Evolutionary conservation across 106 monocot genomes (phyloP).

Genomic region (Dendrobium nobile): DNA sequence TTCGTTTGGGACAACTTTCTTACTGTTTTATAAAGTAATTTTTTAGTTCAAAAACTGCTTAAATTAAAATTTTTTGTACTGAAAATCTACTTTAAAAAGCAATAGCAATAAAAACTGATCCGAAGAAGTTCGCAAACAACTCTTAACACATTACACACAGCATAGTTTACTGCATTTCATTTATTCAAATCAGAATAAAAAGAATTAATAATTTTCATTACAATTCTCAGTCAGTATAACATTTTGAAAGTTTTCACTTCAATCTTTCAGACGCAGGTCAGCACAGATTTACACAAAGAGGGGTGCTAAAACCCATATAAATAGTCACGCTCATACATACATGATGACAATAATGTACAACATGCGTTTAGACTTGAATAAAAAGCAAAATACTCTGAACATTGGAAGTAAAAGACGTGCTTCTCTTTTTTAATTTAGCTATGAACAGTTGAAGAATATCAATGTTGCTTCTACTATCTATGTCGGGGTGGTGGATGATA

Average conservation of each 20-base stretch:
- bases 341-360: constrained; percentile 2
- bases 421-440: not conserved
- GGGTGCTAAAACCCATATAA: not conserved
- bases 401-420: not conserved
- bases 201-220: constrained; percentile 3
- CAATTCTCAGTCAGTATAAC: constrained; percentile 4
- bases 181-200: not conserved
- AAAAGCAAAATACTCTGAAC: not conserved
- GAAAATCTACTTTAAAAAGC: too few relatives aligned
- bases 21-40: too few relatives aligned
- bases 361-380: not conserved
- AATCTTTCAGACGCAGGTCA: not conserved
- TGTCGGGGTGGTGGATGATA: constrained; percentile 33
- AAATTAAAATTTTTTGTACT: too few relatives aligned
- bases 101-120: too few relatives aligned
- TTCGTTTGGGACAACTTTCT: too few relatives aligned
- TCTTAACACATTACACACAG: not conserved
- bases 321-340: not conserved
- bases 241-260: not conserved
- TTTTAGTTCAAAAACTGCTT: too few relatives aligned
- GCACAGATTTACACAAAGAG: not conserved
- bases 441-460: not conserved
- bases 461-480: constrained; percentile 23
- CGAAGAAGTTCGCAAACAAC: not conserved
- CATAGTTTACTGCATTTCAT: not conserved